A percentile compares a stretch with the other conserved stretches of the same genome.
These are phyloP conservation scores for Hippophae rhamnoides DNA, from an alignment of 306 rosid genomes.

Conservation along the genomic window DNA sequence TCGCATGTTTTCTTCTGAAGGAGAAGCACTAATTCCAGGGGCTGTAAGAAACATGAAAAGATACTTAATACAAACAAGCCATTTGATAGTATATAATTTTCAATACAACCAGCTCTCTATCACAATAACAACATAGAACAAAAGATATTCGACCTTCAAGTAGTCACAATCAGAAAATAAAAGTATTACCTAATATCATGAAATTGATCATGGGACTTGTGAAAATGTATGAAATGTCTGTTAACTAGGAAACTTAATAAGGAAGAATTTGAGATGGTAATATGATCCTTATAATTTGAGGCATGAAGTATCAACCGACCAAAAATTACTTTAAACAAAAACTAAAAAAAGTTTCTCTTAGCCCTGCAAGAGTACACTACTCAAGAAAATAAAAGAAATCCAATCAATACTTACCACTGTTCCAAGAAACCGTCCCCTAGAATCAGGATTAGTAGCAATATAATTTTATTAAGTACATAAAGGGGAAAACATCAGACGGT, in stretches of 20 bases:
- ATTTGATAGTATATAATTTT: background rate
- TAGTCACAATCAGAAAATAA: too few species aligned
- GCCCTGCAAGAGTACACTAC: too few species aligned
- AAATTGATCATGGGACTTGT: too few species aligned
- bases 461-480: too few species aligned
- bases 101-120: background rate
- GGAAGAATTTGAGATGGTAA: background rate
- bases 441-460: too few species aligned
- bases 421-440: too few species aligned
- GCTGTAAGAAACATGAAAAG: slow-evolving; percentile 7
- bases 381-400: too few species aligned
- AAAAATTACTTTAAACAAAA: background rate
- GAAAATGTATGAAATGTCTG: too few species aligned
- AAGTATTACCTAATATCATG: background rate
- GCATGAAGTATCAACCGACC: background rate
- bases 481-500: too few species aligned
- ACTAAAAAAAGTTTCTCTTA: background rate
- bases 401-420: background rate
- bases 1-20: slow-evolving; percentile 32
- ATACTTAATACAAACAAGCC: background rate
- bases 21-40: slow-evolving; percentile 33
- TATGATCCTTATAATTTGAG: background rate
- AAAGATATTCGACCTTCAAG: background rate
- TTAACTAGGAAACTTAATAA: background rate
- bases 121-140: background rate